Evolutionary conservation across 228 moss, liverwort and hornwort genomes (phyloP), one percentile per base, ranked within the genome.

Genomic region (Sphagnum fallax): DNA sequence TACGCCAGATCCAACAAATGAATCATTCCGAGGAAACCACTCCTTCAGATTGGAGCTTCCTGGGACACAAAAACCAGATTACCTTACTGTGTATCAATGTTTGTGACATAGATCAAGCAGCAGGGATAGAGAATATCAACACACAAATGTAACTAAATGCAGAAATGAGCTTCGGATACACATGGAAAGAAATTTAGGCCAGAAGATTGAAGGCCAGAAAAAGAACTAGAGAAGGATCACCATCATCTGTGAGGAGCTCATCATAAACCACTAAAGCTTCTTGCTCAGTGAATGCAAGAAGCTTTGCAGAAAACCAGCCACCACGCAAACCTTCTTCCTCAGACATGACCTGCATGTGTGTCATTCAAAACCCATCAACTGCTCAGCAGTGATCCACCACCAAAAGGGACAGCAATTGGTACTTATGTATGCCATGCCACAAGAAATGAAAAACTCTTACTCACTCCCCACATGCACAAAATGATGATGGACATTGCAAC

Each of bases 261-360:
- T 91, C 88, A 73, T 90, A 98, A 71, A 80, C 82, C 65, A 93
- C 97, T 53, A 79, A 77, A 53, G 81, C 97, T 76, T 84, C 76
- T 71, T 79, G 82, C 66, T 72, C 63, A 75, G 76, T 88, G 72
- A 87, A 52, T 62, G 80, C 76, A 6, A 89, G 70, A 53, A 98
- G 90, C 77, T 79, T 91, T 5, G 86, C 93, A 65, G 90, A 70
- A 78, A 93, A 98, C 97, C 97, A 98, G 64, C 88, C 93, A 49
- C 93, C 80, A 77, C 91, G 90, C 53, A 98, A 75, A 74, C 97
- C 97, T 64, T 88, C 88, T 74, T 98, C 93, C 68, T 84, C 82
- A 74, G 83, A 78, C 93, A 93, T 91, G 52, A 98, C 91, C 97
- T 98, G 73, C 61, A 69, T 60, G 9, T 52, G 16, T 16, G 66